Evolutionary conservation across 495 filamentous ascomycete genomes (phyloP).

Genomic region (Cercophora newfieldiana): DNA sequence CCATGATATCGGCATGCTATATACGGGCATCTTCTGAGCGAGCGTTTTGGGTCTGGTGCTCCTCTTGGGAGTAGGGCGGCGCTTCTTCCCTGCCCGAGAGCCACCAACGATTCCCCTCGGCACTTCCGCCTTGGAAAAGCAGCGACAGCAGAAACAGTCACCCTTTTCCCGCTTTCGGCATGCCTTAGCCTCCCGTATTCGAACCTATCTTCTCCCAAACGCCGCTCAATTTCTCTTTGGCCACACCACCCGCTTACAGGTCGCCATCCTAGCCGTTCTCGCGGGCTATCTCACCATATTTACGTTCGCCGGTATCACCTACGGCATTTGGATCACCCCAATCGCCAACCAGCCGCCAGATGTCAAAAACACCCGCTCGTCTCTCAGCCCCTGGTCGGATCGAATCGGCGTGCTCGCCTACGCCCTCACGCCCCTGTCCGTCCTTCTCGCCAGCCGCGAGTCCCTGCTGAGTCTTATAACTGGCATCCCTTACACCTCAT

Average conservation of each 20-base stretch:
- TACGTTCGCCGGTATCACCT: slow-evolving; percentile 61
- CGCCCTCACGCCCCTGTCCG: slow-evolving; percentile 63
- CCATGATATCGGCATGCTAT: slow-evolving; percentile 61
- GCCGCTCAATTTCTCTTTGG: slow-evolving; percentile 39
- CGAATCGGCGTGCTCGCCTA: slow-evolving; percentile 65
- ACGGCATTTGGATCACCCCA: slow-evolving; percentile 61
- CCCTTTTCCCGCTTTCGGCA: slow-evolving; percentile 40
- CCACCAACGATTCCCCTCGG: neutral
- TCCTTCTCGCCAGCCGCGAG: slow-evolving; percentile 60
- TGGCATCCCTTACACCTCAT: slow-evolving; percentile 65
- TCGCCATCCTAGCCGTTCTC: slow-evolving; percentile 47
- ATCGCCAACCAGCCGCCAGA: slow-evolving; percentile 42
- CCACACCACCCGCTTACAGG: slow-evolving; percentile 43
- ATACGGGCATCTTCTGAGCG: slow-evolving; percentile 62
- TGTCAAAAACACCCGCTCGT: slow-evolving; percentile 56
- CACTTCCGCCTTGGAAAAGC: slow-evolving; percentile 9
- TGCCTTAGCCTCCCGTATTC: slow-evolving; percentile 33
- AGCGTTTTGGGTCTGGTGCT: slow-evolving; percentile 53
- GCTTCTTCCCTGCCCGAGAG: slow-evolving; percentile 28
- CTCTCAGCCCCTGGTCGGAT: slow-evolving; percentile 61
- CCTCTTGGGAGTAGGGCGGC: slow-evolving; percentile 45
- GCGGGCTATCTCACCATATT: slow-evolving; percentile 58
- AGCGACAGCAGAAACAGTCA: slow-evolving; percentile 19
- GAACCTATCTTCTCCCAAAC: slow-evolving; percentile 48
- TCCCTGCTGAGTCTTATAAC: slow-evolving; percentile 61